Evolutionary conservation across 2,329 filamentous ascomycete genomes (phyloP), one percentile per base, ranked within the genome.

Genomic region (Diplodia scrobiculata): DNA sequence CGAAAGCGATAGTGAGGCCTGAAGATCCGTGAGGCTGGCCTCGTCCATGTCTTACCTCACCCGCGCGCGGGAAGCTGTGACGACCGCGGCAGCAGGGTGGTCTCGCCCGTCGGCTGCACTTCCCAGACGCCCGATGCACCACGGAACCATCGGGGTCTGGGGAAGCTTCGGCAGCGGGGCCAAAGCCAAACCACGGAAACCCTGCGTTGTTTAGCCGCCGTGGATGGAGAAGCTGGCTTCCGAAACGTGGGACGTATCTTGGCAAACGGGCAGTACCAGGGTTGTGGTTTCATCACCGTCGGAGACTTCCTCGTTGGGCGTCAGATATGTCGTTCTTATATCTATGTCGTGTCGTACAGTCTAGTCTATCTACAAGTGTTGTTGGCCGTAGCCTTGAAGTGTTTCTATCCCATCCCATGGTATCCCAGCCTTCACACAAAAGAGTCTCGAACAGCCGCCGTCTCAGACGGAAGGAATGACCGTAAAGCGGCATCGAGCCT

Each of bases 161-260:
- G 21, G 55, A 17, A 14, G 38, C 7, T 45, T 10, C 9, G 38
- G 25, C 10, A 41, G 50, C 13, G 50, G 14, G 25, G 50, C 17
- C 9, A 38, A 11, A 32, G 29, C 25, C 25, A 25, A 32, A 32
- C 45, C 41, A 45, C 17, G 19, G 41, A 19, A 45, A 29, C 29
- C 27, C 58, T 62, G 58, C n/a, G 58, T 62, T 62, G 58, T 62
- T 62, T 62, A 62, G 25, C 58, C 58, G 45, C 45, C 38, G 14
- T 62, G 17, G 29, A 45, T 45, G 13, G 36, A 29, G 36, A 6
- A 51, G 36, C 41, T 25, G 10, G 52, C 55, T 48, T 32, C 29
- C 58, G 58, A 62, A 62, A 50, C 58, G 17, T 45, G 58, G 58
- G 5, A 62, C n/a, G 34, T n/a, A 29, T 34, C 58, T 50, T 62